Conservation (phyloP, 176 grass and related monocot species). For the Dendrocalamus sinicus region DNA sequence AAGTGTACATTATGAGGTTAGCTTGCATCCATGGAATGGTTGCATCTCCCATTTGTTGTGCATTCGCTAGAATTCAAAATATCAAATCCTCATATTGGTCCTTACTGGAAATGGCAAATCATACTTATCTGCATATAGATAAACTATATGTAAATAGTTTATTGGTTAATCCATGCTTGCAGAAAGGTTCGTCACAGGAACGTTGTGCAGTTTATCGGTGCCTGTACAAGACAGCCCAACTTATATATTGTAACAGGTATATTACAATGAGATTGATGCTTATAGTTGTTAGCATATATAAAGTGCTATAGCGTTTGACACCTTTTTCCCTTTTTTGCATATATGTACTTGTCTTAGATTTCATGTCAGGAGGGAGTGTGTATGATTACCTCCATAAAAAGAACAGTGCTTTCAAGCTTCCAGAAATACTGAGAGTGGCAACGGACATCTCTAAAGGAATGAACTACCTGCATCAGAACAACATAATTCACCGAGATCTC, state of each 20-base stretch:
- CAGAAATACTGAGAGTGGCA: conserved; percentile 66
- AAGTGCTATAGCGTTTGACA: conserved; percentile 21
- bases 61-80: background rate
- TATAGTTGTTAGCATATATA: background rate
- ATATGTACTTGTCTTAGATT: conserved; percentile 62
- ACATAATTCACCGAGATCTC: conserved; percentile 85
- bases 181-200: conserved; percentile 91
- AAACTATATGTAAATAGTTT: conserved; percentile 7
- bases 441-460: conserved; percentile 82
- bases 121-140: background rate
- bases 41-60: background rate
- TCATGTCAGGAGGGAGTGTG: conserved; percentile 78
- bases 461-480: conserved; percentile 86
- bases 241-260: conserved; percentile 88
- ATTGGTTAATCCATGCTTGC: conserved; percentile 30
- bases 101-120: background rate
- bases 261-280: background rate
- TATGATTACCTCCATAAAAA: conserved; percentile 79
- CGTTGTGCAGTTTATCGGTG: conserved; percentile 87
- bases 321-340: background rate
- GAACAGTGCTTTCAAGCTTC: conserved; percentile 65
- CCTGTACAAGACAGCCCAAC: conserved; percentile 70
- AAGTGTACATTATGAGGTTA: conserved; percentile 96
- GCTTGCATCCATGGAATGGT: background rate
- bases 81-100: background rate